Evolutionary conservation across 2,329 filamentous ascomycete species (phyloP).

Genomic region (Coniella lustricola): DNA sequence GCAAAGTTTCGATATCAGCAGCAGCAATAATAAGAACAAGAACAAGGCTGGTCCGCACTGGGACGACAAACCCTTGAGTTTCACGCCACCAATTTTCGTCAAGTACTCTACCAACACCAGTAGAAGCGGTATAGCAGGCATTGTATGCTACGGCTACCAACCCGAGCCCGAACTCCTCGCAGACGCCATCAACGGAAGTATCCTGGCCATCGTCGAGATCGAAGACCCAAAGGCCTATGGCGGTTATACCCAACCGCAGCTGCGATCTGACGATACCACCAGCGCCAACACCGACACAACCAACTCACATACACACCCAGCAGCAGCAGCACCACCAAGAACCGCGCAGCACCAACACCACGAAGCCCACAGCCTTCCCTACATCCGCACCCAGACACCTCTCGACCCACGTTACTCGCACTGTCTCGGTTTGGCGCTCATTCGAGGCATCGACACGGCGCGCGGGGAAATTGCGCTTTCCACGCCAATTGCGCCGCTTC

Average conservation of each 20-base stretch:
- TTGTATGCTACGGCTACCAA: conserved; percentile 62
- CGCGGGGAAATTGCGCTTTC: conserved; percentile 54
- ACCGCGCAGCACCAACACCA: too few species aligned
- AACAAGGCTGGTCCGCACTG: conserved; percentile 30
- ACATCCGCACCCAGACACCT: conserved; percentile 47
- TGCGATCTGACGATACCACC: too few species aligned
- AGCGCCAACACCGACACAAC: too few species aligned
- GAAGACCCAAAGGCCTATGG: conserved; percentile 47
- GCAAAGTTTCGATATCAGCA: conserved; percentile 11
- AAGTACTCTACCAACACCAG: conserved; percentile 46
- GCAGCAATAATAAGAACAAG: too few species aligned
- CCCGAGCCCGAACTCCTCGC: conserved; percentile 50
- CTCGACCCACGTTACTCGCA: conserved; percentile 54
- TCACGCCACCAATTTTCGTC: conserved; percentile 54
- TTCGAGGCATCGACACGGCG: conserved; percentile 60
- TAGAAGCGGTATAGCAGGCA: conserved; percentile 50
- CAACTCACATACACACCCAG: too few species aligned
- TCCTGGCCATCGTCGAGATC: conserved; percentile 60
- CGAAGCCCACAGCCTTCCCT: conserved; percentile 58
- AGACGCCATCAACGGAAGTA: conserved; percentile 62
- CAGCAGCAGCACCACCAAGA: too few species aligned
- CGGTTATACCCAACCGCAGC: background rate
- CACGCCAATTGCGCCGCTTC: conserved; percentile 46
- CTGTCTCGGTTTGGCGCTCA: conserved; percentile 57
- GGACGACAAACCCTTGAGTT: conserved; percentile 48